phyloP scores from a whole-genome alignment of 257 asterid species.

The Ligustrum vulgare region DNA sequence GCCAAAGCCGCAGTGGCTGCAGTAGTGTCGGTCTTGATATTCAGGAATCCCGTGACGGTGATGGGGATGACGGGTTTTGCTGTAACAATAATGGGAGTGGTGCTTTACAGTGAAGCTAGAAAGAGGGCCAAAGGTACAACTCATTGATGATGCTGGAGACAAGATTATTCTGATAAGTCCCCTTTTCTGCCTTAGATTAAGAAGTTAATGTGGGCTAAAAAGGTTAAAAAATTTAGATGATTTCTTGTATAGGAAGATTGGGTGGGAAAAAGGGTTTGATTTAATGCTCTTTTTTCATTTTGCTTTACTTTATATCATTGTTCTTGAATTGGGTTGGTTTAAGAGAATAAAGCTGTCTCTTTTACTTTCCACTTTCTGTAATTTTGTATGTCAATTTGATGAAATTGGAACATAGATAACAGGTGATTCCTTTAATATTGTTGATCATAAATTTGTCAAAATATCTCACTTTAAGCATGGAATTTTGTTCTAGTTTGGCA shows the following conservation, averaged over 20 bases:
- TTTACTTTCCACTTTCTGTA: conserved; percentile 56
- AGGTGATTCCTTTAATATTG: conserved; percentile 41
- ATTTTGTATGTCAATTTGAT: conserved; percentile 33
- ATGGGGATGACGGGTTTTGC: conserved; percentile 95
- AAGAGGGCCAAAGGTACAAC: conserved; percentile 77
- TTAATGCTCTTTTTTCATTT: conserved; percentile 27
- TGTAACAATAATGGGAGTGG: conserved; percentile 87
- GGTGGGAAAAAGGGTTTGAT: conserved; percentile 29
- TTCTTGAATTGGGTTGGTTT: conserved; percentile 41
- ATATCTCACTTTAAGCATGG: not conserved
- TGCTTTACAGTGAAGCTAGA: conserved; percentile 92
- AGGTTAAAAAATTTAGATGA: conserved; percentile 29
- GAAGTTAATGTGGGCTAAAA: conserved; percentile 33
- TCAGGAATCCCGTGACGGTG: conserved; percentile 87
- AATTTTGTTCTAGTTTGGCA: not conserved
- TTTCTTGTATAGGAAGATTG: conserved; percentile 54
- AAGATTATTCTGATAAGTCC: conserved; percentile 19
- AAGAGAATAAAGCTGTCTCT: conserved; percentile 76
- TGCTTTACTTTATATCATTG: conserved; percentile 43
- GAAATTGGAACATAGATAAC: conserved; percentile 35
- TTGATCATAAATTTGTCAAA: not conserved
- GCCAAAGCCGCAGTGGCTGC: conserved; percentile 99
- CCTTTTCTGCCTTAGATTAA: conserved; percentile 28
- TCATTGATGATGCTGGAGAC: conserved; percentile 41
- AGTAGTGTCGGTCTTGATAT: conserved; percentile 86